Base-by-base conservation (phyloP, 352 stramenopile genomes). In the Globisporangium solare region DNA sequence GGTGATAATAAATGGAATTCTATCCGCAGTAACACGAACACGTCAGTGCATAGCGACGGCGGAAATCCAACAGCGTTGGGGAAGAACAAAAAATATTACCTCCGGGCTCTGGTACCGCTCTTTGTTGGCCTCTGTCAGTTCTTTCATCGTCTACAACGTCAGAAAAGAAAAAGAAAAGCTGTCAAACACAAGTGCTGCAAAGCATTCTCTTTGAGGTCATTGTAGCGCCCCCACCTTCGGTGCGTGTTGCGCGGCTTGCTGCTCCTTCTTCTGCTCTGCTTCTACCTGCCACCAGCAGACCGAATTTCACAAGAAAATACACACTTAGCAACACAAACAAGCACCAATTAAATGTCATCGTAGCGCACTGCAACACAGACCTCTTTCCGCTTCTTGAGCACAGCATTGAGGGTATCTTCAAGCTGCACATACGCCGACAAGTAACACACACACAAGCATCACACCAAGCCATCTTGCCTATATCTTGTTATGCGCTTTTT, bases 1-100 rank as follows among this genome's bases (percentile, higher is more conserved):
- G 79, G 43, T 92, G 79, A 49, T 89, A 92, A 56, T 92, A 89
- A 43, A 92, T 79, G 1, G 81, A 92, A 45, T 88, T 92, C 77
- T 88, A 35, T 14, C 37, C 21, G 40, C 53, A 51, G 35, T 39
- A 56, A 20, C 8, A 55, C 3, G 24, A 49, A 40, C 17, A 39
- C 18, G 32, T 35, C 27, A 35, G 27, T 35, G 5, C 27, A 35
- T 6, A 35, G 27, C 27, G 7, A 35, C 10, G 27, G 7, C 5
- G 5, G 4, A 6, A 35, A 35, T n/a, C n/a, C 27, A 6, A 35
- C 27, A 6, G 3, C 0, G 10, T 6, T 11, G 7, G 27, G 10
- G 10, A 35, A 35, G 10, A 35, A 6, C 8, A 42, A 60, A 20
- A 18, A 21, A 10, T 31, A 22, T 15, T 31, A 86, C 77, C 74